Percentiles rank a stretch among this genome's conserved stretches.
These are phyloP conservation scores for Naganishia vishniacii DNA, from an alignment of 768 basidiomycete species.

Conservation along the genomic window DNA sequence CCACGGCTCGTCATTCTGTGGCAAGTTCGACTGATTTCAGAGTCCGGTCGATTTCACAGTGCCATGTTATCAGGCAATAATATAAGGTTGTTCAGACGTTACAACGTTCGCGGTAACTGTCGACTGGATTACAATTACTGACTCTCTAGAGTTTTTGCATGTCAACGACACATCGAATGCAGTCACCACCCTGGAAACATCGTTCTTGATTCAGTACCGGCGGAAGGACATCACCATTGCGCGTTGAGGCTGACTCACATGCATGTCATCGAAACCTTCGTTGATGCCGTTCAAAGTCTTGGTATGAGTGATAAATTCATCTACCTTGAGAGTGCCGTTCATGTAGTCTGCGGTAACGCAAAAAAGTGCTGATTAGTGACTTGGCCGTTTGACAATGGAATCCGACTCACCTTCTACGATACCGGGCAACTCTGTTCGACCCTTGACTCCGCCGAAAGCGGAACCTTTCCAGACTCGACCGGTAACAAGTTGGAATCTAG, in stretches of 20 bases:
- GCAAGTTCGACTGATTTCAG: no score
- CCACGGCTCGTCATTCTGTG: no score
- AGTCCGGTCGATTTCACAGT: no score
- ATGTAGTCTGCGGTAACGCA: slow-evolving; percentile 41
- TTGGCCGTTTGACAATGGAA: no score
- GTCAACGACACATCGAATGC: slow-evolving; percentile 91
- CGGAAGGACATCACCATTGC: background rate
- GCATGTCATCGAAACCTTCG: slow-evolving; percentile 90
- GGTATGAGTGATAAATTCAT: slow-evolving; percentile 92
- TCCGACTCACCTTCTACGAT: slow-evolving; percentile 69
- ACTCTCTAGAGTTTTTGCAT: slow-evolving; percentile 56
- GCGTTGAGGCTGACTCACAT: slow-evolving; percentile 58
- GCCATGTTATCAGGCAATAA: no score
- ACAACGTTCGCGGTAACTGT: slow-evolving; percentile 2
- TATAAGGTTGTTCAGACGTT: background rate
- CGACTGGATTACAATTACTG: no score
- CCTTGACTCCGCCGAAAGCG: slow-evolving; percentile 97
- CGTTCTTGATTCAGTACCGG: background rate
- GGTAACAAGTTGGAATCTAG: slow-evolving; percentile 57
- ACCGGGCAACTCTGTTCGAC: slow-evolving; percentile 87
- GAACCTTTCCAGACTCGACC: slow-evolving; percentile 71
- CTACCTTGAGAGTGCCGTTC: slow-evolving; percentile 55
- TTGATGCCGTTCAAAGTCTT: slow-evolving; percentile 70
- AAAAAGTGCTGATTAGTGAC: no score
- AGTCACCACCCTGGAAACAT: slow-evolving; percentile 62